Percentiles rank a stretch among this genome's conserved stretches.
These are phyloP conservation scores for Cnidoscolus chayamansa DNA, from an alignment of 441 rosid genomes.

Conservation along the genomic window DNA sequence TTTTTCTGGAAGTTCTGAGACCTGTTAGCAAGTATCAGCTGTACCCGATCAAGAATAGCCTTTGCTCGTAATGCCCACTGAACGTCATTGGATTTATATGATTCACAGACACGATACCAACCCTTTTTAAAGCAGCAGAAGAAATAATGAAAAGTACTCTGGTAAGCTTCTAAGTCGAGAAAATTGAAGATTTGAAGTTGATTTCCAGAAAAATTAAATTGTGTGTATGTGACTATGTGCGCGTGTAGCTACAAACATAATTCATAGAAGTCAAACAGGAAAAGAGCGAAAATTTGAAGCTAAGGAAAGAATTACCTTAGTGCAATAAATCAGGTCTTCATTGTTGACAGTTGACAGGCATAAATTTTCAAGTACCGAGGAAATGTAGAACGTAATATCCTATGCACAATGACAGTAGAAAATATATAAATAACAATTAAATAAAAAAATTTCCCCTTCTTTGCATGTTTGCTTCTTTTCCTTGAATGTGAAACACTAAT, in stretches of 20 bases:
- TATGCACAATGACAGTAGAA: slow-evolving; percentile 28
- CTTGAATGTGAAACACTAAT: background rate
- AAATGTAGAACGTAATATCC: slow-evolving; percentile 58
- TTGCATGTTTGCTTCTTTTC: background rate
- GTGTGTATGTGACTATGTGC: too few relatives aligned
- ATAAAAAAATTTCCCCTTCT: background rate
- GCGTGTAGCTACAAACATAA: background rate
- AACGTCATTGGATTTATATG: slow-evolving; percentile 49
- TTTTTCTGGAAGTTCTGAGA: slow-evolving; percentile 48
- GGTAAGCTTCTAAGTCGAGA: slow-evolving; percentile 19
- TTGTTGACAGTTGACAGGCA: slow-evolving; percentile 65
- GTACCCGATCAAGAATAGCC: slow-evolving; percentile 68
- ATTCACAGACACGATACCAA: slow-evolving; percentile 50
- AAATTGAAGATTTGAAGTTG: background rate
- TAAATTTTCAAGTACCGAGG: slow-evolving; percentile 65
- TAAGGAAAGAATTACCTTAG: slow-evolving; percentile 44
- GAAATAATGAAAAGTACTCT: slow-evolving; percentile 10
- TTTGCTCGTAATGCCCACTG: slow-evolving; percentile 81
- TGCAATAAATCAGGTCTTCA: slow-evolving; percentile 66
- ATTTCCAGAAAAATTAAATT: background rate
- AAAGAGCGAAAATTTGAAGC: slow-evolving; percentile 20
- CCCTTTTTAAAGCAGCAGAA: slow-evolving; percentile 42
- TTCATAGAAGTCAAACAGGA: slow-evolving; percentile 19
- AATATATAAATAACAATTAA: background rate
- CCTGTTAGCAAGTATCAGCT: slow-evolving; percentile 59